These are phyloP conservation scores for Dictyostelium brefeldianum DNA, from an alignment of 78 protist species.

Conservation along the genomic window DNA sequence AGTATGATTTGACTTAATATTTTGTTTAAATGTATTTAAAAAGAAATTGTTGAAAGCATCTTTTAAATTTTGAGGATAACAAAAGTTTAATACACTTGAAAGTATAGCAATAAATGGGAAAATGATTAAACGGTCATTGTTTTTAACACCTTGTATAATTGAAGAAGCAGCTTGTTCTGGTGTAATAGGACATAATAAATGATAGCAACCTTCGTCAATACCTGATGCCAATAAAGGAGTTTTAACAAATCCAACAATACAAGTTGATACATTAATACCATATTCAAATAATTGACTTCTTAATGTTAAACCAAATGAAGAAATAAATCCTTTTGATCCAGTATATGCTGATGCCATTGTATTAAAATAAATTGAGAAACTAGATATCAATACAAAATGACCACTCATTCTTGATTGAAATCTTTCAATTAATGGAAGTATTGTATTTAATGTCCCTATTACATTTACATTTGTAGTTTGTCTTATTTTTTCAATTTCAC, in stretches of 20 bases:
- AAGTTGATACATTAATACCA: constrained; percentile 24
- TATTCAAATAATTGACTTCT: neutral
- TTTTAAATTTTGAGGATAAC: constrained; percentile 34
- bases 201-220: neutral
- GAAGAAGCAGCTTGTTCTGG: neutral
- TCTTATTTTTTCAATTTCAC: neutral
- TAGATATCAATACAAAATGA: neutral
- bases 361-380: neutral
- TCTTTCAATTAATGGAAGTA: neutral
- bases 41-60: no score
- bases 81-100: neutral
- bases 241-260: neutral
- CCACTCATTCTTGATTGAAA: constrained; percentile 11
- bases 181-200: neutral
- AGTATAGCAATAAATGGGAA: neutral
- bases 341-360: neutral
- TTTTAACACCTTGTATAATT: neutral
- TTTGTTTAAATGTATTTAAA: no score
- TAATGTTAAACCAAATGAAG: neutral
- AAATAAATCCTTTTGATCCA: neutral
- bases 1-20: no score
- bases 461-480: constrained; percentile 9
- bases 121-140: neutral
- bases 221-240: neutral
- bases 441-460: constrained; percentile 36